A percentile compares a stretch with the other conserved stretches of the same genome.
phyloP scores from a whole-genome alignment of 1,139 yeast genomes.

The Sugiyamaella paludigena region DNA sequence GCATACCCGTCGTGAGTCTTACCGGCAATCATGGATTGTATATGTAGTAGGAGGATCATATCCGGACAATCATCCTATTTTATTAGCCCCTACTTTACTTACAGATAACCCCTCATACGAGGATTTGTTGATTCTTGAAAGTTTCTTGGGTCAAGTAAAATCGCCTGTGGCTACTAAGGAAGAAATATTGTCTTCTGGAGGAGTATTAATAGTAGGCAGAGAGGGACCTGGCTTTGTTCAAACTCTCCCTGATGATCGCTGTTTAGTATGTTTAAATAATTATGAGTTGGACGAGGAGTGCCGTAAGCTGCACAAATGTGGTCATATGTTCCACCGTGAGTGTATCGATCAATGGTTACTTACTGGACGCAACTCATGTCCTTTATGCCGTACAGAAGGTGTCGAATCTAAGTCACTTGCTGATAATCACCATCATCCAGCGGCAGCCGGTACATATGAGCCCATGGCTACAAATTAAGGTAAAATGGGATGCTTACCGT shows the following conservation, averaged over 20 bases:
- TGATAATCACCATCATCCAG: neutral
- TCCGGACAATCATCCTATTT: conserved; percentile 48
- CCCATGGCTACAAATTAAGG: neutral
- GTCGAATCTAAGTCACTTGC: conserved; percentile 27
- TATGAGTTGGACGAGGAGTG: conserved; percentile 47
- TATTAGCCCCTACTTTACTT: conserved; percentile 47
- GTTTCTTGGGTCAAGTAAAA: conserved; percentile 46
- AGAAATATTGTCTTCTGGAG: conserved; percentile 44
- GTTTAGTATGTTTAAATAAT: conserved; percentile 52
- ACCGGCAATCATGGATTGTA: conserved; percentile 48
- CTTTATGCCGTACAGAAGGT: conserved; percentile 52
- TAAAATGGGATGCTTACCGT: too few species aligned
- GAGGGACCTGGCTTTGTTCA: conserved; percentile 11
- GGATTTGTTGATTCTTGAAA: conserved; percentile 46
- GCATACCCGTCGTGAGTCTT: conserved; percentile 12
- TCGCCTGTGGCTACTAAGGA: conserved; percentile 45
- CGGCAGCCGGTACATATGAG: neutral
- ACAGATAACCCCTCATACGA: conserved; percentile 51
- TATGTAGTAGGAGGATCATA: conserved; percentile 51
- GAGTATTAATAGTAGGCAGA: conserved; percentile 29
- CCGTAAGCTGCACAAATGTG: conserved; percentile 45
- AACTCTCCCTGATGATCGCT: conserved; percentile 35
- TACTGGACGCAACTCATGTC: conserved; percentile 56
- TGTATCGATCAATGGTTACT: conserved; percentile 59
- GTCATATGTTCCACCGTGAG: conserved; percentile 50